Evolutionary conservation across 2,329 filamentous ascomycete species (phyloP).

Genomic region (Chalaropsis thielavioides): DNA sequence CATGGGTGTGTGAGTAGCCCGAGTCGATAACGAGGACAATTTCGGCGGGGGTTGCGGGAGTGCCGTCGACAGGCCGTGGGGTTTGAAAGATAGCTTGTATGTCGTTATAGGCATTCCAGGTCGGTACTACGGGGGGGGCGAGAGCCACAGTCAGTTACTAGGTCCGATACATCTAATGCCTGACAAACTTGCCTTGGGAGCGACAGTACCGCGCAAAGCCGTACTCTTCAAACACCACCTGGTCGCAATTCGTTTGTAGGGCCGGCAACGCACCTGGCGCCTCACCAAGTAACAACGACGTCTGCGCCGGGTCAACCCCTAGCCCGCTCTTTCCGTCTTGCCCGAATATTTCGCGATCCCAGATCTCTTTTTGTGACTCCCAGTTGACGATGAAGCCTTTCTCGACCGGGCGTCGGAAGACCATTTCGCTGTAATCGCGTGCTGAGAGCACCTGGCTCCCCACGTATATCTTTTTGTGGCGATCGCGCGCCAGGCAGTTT

Average conservation of each 20-base stretch:
- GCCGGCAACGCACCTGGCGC: constrained; percentile 68
- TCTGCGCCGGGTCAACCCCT: constrained; percentile 61
- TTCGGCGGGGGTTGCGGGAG: constrained; percentile 46
- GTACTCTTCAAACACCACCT: constrained; percentile 96
- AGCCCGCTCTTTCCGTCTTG: constrained; percentile 39
- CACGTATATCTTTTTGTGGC: constrained; percentile 64
- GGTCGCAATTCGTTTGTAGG: constrained; percentile 80
- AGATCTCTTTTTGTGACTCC: constrained; percentile 91
- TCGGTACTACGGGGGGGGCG: constrained; percentile 38
- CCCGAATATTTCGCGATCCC: constrained; percentile 78
- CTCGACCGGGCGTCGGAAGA: constrained; percentile 78
- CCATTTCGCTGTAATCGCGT: constrained; percentile 76
- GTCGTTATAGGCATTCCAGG: constrained; percentile 72
- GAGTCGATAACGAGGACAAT: constrained; percentile 79
- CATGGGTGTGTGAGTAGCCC: constrained; percentile 82
- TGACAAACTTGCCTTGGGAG: constrained; percentile 41
- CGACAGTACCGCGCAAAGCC: constrained; percentile 79
- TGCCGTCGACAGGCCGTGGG: constrained; percentile 31
- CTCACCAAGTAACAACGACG: constrained; percentile 74
- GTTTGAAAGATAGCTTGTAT: constrained; percentile 54
- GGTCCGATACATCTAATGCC: no score
- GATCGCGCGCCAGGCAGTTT: constrained; percentile 77
- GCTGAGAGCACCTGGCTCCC: constrained; percentile 65
- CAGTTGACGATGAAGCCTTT: constrained; percentile 93
- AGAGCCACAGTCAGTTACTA: not conserved